Evolutionary conservation across 768 basidiomycete species (phyloP).

Genomic region (Polyporus arcularius): DNA sequence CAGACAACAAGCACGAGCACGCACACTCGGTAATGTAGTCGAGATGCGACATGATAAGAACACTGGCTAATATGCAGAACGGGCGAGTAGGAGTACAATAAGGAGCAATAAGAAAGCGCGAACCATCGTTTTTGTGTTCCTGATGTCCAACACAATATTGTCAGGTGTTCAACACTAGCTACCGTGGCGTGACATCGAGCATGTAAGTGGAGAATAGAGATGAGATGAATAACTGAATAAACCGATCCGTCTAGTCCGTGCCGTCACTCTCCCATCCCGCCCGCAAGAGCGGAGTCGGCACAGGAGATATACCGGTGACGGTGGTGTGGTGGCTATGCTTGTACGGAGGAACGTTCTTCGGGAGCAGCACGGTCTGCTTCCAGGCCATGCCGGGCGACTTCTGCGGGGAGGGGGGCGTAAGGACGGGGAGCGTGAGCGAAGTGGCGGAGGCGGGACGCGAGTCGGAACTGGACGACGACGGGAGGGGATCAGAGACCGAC

Average conservation of each 20-base stretch:
- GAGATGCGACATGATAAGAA: not conserved
- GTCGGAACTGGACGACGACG: constrained; percentile 5
- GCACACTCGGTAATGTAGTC: not conserved
- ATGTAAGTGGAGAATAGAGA: not conserved
- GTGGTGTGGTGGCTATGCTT: not conserved
- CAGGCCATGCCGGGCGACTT: constrained; percentile 27
- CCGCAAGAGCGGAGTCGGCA: constrained; percentile 19
- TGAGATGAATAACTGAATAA: no score
- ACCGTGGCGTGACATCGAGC: not conserved
- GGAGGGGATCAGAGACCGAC: constrained; percentile 14
- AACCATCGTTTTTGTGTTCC: constrained; percentile 15
- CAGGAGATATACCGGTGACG: constrained; percentile 20
- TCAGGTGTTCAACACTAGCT: constrained; percentile 10
- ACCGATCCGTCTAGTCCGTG: constrained; percentile 20
- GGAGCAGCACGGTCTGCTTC: constrained; percentile 26
- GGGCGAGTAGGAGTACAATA: constrained; percentile 23
- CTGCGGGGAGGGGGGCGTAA: constrained; percentile 9
- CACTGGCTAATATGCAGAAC: not conserved
- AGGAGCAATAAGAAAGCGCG: constrained; percentile 25
- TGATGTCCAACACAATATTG: constrained; percentile 20
- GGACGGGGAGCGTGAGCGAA: constrained; percentile 10
- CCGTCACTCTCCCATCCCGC: constrained; percentile 24
- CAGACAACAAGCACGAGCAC: not conserved
- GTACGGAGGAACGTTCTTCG: constrained; percentile 18
- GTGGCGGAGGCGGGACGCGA: constrained; percentile 5